A percentile compares a stretch with the other conserved stretches of the same genome.
phyloP scores from a whole-genome alignment of 2,329 filamentous ascomycete species.

The Penicillium sp. region DNA sequence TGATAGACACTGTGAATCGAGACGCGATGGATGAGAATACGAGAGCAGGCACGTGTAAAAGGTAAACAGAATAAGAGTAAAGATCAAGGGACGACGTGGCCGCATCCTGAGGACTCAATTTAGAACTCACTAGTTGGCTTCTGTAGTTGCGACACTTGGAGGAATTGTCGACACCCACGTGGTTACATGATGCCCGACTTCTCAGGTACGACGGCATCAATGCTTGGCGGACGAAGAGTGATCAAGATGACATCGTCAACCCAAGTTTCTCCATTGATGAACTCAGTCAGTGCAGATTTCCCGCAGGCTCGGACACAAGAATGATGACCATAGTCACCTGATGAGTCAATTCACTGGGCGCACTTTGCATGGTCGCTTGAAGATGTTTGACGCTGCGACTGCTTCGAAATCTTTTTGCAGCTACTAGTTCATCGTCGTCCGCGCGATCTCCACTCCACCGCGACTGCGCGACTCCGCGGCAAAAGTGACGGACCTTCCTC shows the following conservation, averaged over 20 bases:
- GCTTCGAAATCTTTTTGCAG: not conserved
- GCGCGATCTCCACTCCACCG: constrained; percentile 1
- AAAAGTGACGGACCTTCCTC: too few species aligned
- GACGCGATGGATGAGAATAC: not conserved
- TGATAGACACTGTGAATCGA: not conserved
- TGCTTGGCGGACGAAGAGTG: not conserved
- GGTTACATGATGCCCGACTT: not conserved
- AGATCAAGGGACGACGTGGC: too few species aligned
- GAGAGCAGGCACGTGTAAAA: not conserved
- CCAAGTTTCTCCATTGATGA: not conserved
- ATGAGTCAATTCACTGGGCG: too few species aligned
- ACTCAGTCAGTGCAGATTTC: too few species aligned
- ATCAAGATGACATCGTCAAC: constrained; percentile 2
- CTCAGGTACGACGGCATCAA: not conserved
- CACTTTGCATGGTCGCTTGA: too few species aligned
- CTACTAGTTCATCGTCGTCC: not conserved
- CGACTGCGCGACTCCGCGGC: not conserved
- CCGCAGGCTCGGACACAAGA: too few species aligned
- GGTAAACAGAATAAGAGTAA: not conserved
- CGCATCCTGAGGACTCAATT: too few species aligned
- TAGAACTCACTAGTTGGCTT: too few species aligned
- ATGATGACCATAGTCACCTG: too few species aligned
- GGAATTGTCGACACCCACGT: not conserved
- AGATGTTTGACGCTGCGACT: too few species aligned
- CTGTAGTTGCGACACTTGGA: too few species aligned